Evolutionary conservation across 31 red algal species (phyloP), one percentile per base, ranked within the genome.

Genomic region (Asparagopsis taxiformis): DNA sequence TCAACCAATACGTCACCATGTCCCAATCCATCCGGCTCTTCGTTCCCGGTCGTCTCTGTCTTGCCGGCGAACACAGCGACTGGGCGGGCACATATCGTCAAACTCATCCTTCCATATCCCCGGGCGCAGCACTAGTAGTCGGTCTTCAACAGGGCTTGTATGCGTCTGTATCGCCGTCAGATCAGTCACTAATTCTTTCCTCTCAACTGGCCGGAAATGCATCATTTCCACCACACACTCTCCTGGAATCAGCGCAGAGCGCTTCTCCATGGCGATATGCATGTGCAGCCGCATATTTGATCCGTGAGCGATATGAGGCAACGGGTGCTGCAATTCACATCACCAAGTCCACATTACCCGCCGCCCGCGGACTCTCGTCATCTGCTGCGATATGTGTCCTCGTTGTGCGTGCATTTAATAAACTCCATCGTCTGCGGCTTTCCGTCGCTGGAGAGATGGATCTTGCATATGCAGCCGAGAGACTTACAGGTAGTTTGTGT

Each of bases 31-130:
- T 59, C 9, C 23, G 46, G 2, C 55, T 79, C 46, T 79, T 79
- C 74, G 74, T 84, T 17, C 79, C 79, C 19, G 79, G 79, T 28
- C 79, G 79, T 21, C 57, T 84, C 16, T 84, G 79, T 54, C 59
- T 84, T 1, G 67, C 68, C 17, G 79, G 79, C 13, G 79, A 84
- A 50, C 79, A 84, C 60, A 73, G 68, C 23, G 79, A 84, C 31
- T 84, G 79, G 79, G 67, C 68, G 11, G 67, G 61, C 9, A n/a
- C 55, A 9, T 74, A 54, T 16, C 68, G 66, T 1, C 24, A 10
- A 39, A 17, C 17, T 3, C 31, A 25, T 28, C 36, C 57, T 4
- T 30, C 50, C 35, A 33, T 72, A 1, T 19, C 66, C 5, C 55
- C 67, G 20, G 79, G 79, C 31, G 30, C 68, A 10, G 79, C 79